These are phyloP conservation scores for Tetratostichococcus sp. DNA, from an alignment of 139 green algal species.

Conservation along the genomic window DNA sequence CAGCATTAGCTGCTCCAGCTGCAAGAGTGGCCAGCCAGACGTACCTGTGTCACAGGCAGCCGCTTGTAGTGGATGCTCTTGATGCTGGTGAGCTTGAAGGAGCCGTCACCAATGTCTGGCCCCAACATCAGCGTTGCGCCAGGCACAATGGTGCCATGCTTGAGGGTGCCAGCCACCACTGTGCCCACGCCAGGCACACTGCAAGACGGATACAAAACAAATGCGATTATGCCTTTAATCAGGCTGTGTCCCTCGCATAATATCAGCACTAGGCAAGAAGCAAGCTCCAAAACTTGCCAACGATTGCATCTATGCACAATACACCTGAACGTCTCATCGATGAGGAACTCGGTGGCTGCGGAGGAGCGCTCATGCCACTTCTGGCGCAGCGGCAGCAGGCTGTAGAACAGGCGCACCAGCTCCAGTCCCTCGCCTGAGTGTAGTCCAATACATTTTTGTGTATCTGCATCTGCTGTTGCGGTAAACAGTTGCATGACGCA, in stretches of 20 bases:
- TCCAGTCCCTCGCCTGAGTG: constrained; percentile 64
- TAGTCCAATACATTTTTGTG: too few species aligned
- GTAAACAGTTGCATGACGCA: too few species aligned
- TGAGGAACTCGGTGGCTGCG: constrained; percentile 75
- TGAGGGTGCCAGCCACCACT: constrained; percentile 89
- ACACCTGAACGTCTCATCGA: constrained; percentile 78
- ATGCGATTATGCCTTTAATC: not conserved
- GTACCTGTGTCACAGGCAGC: constrained; percentile 53
- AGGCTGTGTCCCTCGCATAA: not conserved
- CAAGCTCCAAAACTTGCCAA: too few species aligned
- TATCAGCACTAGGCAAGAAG: too few species aligned
- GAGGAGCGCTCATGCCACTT: constrained; percentile 53
- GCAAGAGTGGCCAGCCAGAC: too few species aligned
- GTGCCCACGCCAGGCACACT: constrained; percentile 74
- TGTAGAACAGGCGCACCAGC: constrained; percentile 82
- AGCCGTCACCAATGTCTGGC: constrained; percentile 71
- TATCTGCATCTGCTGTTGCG: too few species aligned
- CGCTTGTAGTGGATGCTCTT: constrained; percentile 91
- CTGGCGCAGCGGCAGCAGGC: constrained; percentile 78
- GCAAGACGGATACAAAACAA: too few species aligned
- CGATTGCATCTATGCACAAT: too few species aligned
- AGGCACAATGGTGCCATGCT: constrained; percentile 65
- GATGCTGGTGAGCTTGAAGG: constrained; percentile 74
- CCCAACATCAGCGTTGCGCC: constrained; percentile 73
- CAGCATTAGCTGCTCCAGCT: too few species aligned